phyloP scores from a whole-genome alignment of 2,329 filamentous ascomycete species.

The Rhinocladiella similis region DNA sequence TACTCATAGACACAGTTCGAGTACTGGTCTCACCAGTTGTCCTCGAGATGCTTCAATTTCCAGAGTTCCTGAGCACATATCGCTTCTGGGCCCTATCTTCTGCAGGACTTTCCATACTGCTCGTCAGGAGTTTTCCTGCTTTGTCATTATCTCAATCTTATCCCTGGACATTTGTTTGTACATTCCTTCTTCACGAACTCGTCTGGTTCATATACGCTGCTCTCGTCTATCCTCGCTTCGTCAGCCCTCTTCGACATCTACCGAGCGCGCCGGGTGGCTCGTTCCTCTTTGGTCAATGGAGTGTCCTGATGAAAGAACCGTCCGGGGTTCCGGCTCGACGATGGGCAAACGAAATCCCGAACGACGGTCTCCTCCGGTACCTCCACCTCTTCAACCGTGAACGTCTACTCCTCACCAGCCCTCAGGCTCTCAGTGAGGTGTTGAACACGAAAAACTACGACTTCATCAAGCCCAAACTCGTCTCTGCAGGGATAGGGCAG shows the following conservation, averaged over 20 bases:
- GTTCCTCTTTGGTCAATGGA: constrained; percentile 48
- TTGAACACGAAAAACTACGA: constrained; percentile 69
- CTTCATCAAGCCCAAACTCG: constrained; percentile 62
- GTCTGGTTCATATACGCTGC: constrained; percentile 37
- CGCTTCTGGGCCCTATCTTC: constrained; percentile 25
- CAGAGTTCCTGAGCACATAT: constrained; percentile 20
- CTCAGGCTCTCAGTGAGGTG: constrained; percentile 69
- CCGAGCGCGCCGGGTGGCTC: constrained; percentile 52
- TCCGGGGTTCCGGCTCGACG: constrained; percentile 40
- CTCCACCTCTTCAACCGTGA: constrained; percentile 63
- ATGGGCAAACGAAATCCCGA: constrained; percentile 62
- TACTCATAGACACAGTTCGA: too few relatives aligned
- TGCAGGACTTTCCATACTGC: constrained; percentile 17
- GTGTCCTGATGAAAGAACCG: constrained; percentile 38
- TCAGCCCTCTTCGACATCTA: constrained; percentile 60
- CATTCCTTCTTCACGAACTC: constrained; percentile 29
- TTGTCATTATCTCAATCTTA: constrained; percentile 35
- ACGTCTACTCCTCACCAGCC: constrained; percentile 60
- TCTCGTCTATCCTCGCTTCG: constrained; percentile 58
- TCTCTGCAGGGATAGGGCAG: constrained; percentile 42
- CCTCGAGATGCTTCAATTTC: constrained; percentile 41
- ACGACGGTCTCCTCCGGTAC: constrained; percentile 70
- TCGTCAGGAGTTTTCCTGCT: constrained; percentile 29
- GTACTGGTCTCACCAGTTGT: too few relatives aligned
- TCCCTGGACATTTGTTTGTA: constrained; percentile 26